Base-by-base conservation (phyloP, 768 basidiomycete genomes). In the Xanthoconium purpureum region DNA sequence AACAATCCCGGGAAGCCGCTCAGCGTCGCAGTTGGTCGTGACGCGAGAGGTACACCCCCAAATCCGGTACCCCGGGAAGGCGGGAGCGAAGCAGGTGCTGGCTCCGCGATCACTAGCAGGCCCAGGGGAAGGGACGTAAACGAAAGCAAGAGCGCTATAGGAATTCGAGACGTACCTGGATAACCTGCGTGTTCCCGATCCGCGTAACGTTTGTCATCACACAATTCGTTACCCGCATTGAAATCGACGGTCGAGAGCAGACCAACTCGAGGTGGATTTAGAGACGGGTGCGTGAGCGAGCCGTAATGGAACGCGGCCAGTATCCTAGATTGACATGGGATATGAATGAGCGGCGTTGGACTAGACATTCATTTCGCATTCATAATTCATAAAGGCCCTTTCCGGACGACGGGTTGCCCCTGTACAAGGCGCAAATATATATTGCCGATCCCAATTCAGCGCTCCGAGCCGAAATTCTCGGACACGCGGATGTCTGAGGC, bases 241-340 rank as follows among this genome's bases (percentile, higher is more conserved):
- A 60, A 12, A 2, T 87, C 84, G 1, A 90, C 84, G 0, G 87
- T 90, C 15, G 89, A 89, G 44, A 86, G 72, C 35, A 91, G 76
- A 11, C 89, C 89, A 42, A 91, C 79, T 12, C 82, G 81, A 2
- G 89, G 85, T 3, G 81, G 80, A 64, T 90, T 87, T 55, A 72
- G 72, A 1, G 86, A 87, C 1, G 89, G 89, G 55, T 84, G 78
- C 0, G 80, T 80, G 39, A 89, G 66, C 61, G 90, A 88, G 8
- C 89, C 89, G 65, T 82, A 90, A 68, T 90, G 80, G 66, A 83
- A 91, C 20, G 87, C 73, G 12, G 83, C 78, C 17, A 90, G 63
- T 8, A 84, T 85, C 14, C 89, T 89, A 60, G 40, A 55, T 48
- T 28, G 39, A 17, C 30, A 29, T 5, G 30, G 7, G 15, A 14